phyloP scores from a whole-genome alignment of 2,329 filamentous ascomycete genomes.

The Aspergillus brasiliensis region DNA sequence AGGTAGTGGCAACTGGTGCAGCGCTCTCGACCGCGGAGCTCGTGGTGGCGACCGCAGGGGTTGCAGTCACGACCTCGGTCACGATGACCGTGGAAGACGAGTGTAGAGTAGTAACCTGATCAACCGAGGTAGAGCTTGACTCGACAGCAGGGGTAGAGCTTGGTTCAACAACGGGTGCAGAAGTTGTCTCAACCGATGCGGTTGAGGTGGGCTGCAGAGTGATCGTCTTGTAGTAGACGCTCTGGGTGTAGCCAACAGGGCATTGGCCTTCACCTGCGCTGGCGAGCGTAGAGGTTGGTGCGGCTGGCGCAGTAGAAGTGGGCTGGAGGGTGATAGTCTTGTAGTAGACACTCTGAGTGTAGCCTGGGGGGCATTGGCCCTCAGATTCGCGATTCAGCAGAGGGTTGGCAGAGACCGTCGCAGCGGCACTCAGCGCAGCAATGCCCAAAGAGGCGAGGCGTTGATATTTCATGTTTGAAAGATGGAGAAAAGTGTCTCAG shows the following conservation, averaged over 20 bases:
- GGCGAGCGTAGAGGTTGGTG: slow-evolving; percentile 11
- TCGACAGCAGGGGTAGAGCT: not conserved
- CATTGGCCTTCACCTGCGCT: not conserved
- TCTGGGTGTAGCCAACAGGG: not conserved
- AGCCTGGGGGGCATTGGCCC: slow-evolving; percentile 29
- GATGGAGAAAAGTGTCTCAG: not conserved
- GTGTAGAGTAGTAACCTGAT: not conserved
- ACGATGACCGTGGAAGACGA: not conserved
- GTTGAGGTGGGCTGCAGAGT: not conserved
- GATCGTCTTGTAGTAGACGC: slow-evolving; percentile 1
- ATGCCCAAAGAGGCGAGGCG: slow-evolving; percentile 24
- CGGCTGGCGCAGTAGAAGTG: slow-evolving; percentile 12
- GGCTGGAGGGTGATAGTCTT: slow-evolving; percentile 28
- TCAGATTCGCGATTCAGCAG: slow-evolving; percentile 18
- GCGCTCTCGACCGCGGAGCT: slow-evolving; percentile 4
- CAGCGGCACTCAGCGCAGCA: slow-evolving; percentile 27
- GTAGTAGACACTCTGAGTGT: slow-evolving; percentile 30
- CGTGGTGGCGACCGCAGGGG: not conserved
- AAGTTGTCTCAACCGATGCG: not conserved
- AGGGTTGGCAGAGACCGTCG: slow-evolving; percentile 29
- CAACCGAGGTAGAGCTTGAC: not conserved
- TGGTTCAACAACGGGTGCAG: not conserved
- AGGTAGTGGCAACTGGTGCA: not conserved
- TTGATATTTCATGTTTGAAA: slow-evolving; percentile 31
- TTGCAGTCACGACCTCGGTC: not conserved